Evolutionary conservation across 768 basidiomycete genomes (phyloP).

Genomic region (Tulasnella sp.): DNA sequence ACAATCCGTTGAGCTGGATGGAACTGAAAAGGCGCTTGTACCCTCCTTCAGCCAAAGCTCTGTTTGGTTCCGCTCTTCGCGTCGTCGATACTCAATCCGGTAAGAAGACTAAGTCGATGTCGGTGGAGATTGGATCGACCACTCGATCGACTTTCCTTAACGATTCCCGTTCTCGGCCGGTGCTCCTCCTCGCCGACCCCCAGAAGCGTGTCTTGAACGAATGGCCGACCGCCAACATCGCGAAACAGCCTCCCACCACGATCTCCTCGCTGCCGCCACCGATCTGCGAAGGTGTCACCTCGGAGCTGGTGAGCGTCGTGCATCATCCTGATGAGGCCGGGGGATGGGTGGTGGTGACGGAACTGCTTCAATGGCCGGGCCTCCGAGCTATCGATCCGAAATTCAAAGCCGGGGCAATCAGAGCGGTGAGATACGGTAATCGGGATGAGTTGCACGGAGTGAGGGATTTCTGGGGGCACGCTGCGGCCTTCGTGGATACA

Average conservation of each 20-base stretch:
- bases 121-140: not conserved
- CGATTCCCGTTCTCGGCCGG: not conserved
- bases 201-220: not conserved
- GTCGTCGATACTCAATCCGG: not conserved
- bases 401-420: not conserved
- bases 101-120: not conserved
- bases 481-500: not conserved
- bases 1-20: not conserved
- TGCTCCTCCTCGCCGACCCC: conserved; percentile 1
- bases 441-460: not conserved
- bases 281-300: not conserved
- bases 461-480: conserved; percentile 3
- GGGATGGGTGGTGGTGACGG: conserved; percentile 1
- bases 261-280: not conserved
- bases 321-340: not conserved
- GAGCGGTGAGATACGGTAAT: not conserved
- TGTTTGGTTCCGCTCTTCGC: conserved; percentile 8
- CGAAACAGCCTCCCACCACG: not conserved
- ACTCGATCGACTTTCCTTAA: not conserved
- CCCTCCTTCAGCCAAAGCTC: not conserved
- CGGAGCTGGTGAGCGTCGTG: not conserved
- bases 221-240: not conserved
- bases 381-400: not conserved
- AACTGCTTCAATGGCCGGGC: not conserved
- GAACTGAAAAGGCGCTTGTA: not conserved